Base-by-base conservation (phyloP, 1,284 basidiomycete genomes). In the Irpex rosettiformis region DNA sequence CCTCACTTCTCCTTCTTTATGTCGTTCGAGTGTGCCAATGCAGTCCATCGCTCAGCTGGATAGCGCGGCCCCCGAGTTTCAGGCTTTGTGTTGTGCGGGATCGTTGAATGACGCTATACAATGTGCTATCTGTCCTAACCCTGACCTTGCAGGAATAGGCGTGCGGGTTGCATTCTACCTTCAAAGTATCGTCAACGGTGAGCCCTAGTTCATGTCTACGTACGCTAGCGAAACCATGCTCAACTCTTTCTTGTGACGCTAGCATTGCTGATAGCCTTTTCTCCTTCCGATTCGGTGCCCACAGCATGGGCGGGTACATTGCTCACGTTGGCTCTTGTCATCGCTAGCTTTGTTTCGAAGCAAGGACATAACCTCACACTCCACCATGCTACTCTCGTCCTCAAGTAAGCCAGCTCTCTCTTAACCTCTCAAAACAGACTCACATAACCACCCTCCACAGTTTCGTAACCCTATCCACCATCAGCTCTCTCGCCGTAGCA, bases 271-370 rank as follows among this genome's bases (percentile, higher is more conserved):
- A 68, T 71, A 5, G 59, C 67, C 5, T 62, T 71, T 22, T 71
- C 70, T 6, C 67, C 66, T 0, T 58, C 64, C 25, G 70, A 71
- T 43, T 67, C 70, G 1, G 67, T 69, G 3, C 63, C 70, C 1
- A 70, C 65, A 29, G 65, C 70, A 22, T 71, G 70, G 70, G 69
- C 69, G 1, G 64, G 68, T 2, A 69, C 70, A 6, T 59, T 71
- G 13, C 61, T 71, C 10, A 71, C 70, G 5, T 62, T 59, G 3
- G 61, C 67, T 2, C 65, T 71, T 25, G 63, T 71, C 22, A 67
- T 71, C 25, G 70, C 69, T 18, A 67, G 68, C 21, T 65, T 71
- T 49, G 68, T 69, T 3, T 65, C 66, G 61, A 70, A 70, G 48
- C 48, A 52, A 8, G 22, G 56, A 16, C 33, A 59, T 1, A 57